phyloP scores from a whole-genome alignment of 345 rosid genomes.

The Durio zibethinus region DNA sequence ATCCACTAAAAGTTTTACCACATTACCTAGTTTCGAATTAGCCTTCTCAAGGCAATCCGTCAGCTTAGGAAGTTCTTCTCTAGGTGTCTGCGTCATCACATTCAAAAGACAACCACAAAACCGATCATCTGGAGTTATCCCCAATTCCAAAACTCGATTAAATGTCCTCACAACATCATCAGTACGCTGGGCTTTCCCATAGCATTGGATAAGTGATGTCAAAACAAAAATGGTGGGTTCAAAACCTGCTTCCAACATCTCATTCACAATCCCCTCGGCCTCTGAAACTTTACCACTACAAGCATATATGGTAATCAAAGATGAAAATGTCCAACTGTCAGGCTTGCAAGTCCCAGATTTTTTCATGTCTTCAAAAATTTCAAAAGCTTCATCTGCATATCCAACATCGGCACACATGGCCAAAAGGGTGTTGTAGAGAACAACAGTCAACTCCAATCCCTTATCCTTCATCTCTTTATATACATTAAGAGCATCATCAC shows the following conservation, averaged over 20 bases:
- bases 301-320: conserved; percentile 72
- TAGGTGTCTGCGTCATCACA: conserved; percentile 80
- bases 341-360: conserved; percentile 53
- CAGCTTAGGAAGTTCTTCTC: conserved; percentile 60
- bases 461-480: conserved; percentile 85
- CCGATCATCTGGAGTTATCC: conserved; percentile 74
- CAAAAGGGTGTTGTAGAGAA: conserved; percentile 77
- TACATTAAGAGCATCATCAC: conserved; percentile 62
- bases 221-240: conserved; percentile 79
- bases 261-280: conserved; percentile 68
- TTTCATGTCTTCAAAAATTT: conserved; percentile 71
- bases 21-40: conserved; percentile 66
- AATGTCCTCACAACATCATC: conserved; percentile 76
- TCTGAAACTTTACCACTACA: conserved; percentile 72
- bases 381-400: conserved; percentile 55
- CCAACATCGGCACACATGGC: conserved; percentile 94
- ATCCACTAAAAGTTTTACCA: conserved; percentile 60
- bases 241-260: conserved; percentile 77
- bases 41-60: conserved; percentile 66
- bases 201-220: conserved; percentile 92
- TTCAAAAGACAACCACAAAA: conserved; percentile 82
- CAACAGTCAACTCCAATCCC: conserved; percentile 48
- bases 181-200: conserved; percentile 70
- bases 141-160: conserved; percentile 48
- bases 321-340: conserved; percentile 93